phyloP scores from a whole-genome alignment of 1,284 basidiomycete species.

The Peniophora sp. region DNA sequence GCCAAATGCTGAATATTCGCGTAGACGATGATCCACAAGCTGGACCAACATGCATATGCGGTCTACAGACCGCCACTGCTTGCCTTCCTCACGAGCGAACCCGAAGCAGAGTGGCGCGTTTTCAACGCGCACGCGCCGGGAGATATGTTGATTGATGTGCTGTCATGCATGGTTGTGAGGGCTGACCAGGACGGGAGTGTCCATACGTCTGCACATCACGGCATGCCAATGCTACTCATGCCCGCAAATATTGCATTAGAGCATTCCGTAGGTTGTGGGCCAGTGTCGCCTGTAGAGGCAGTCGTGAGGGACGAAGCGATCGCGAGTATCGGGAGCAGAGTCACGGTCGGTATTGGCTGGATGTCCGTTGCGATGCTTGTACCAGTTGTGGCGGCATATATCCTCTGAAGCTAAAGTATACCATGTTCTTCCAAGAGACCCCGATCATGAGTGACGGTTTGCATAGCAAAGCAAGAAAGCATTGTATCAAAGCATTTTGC shows the following conservation, averaged over 20 bases:
- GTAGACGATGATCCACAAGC: conserved; percentile 41
- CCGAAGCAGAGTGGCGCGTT: conserved; percentile 32
- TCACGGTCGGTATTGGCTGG: too few species aligned
- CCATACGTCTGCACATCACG: conserved; percentile 22
- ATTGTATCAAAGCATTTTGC: too few species aligned
- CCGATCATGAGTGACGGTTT: too few species aligned
- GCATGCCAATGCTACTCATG: conserved; percentile 34
- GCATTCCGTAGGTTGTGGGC: too few species aligned
- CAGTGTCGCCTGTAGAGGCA: too few species aligned
- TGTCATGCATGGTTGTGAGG: conserved; percentile 42
- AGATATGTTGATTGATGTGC: conserved; percentile 52
- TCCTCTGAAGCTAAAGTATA: too few species aligned
- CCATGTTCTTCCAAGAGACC: too few species aligned
- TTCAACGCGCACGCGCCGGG: conserved; percentile 35
- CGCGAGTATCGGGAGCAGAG: too few species aligned
- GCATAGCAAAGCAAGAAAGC: too few species aligned
- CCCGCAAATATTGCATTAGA: conserved; percentile 1
- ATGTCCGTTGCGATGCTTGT: too few species aligned
- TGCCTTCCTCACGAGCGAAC: conserved; percentile 55
- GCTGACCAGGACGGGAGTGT: conserved; percentile 40
- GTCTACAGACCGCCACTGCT: conserved; percentile 62
- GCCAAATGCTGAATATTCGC: neutral
- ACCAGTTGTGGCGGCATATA: too few species aligned
- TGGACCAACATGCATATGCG: conserved; percentile 39
- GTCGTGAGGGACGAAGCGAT: too few species aligned